Evolutionary conservation across 495 filamentous ascomycete genomes (phyloP).

Genomic region (Xylaria flabelliformis): DNA sequence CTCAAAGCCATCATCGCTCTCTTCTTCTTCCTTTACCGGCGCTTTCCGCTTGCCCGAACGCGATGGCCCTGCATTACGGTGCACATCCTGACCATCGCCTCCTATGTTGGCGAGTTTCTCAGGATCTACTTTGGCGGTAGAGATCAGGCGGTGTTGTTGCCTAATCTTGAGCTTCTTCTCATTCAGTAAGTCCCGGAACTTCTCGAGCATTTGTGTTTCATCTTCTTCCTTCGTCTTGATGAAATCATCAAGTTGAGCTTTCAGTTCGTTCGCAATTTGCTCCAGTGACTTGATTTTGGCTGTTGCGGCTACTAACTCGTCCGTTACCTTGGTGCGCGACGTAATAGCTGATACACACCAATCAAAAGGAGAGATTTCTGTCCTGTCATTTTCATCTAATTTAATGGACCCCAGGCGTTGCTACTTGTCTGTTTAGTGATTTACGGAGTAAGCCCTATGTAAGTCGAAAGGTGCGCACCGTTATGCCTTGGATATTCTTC

Average conservation of each 20-base stretch:
- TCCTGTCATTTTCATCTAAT: constrained; percentile 65
- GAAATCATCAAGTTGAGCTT: constrained; percentile 67
- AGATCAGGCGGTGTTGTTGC: constrained; percentile 75
- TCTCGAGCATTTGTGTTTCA: constrained; percentile 72
- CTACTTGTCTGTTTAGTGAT: constrained; percentile 44
- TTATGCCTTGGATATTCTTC: constrained; percentile 55
- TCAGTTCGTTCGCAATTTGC: constrained; percentile 52
- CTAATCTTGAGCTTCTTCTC: constrained; percentile 92
- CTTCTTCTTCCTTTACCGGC: constrained; percentile 48
- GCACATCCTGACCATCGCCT: constrained; percentile 26
- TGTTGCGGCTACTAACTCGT: constrained; percentile 52
- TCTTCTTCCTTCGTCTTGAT: constrained; percentile 68
- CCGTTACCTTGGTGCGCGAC: constrained; percentile 37
- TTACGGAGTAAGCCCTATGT: neutral
- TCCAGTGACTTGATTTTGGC: constrained; percentile 59
- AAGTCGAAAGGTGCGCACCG: constrained; percentile 38
- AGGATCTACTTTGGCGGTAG: constrained; percentile 63
- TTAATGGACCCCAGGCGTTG: constrained; percentile 74
- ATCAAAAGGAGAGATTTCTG: constrained; percentile 72
- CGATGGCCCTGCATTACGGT: constrained; percentile 41
- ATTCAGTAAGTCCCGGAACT: constrained; percentile 76
- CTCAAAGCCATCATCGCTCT: constrained; percentile 58
- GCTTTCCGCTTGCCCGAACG: constrained; percentile 59
- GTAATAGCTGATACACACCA: constrained; percentile 64
- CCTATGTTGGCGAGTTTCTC: constrained; percentile 40